Percentiles rank a stretch among this genome's conserved stretches.
phyloP scores from a whole-genome alignment of 805 yeast genomes.

The Ogataea trehaloabstinens region DNA sequence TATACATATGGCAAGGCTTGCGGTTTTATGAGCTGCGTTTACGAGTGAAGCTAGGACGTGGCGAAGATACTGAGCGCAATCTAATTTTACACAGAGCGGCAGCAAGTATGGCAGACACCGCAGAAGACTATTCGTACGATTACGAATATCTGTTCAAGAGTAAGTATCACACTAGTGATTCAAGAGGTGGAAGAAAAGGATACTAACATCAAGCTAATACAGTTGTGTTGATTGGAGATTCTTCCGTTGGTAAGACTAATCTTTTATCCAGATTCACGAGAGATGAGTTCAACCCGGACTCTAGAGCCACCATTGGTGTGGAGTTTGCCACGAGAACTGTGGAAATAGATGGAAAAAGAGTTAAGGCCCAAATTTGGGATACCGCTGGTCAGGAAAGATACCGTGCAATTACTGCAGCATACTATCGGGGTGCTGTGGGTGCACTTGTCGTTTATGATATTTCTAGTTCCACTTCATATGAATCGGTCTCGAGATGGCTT shows the following conservation, averaged over 20 bases:
- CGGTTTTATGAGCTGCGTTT: neutral
- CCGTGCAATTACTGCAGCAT: conserved; percentile 96
- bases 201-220: neutral
- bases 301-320: conserved; percentile 94
- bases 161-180: conserved; percentile 26
- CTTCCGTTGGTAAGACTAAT: conserved; percentile 96
- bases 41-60: too few species aligned
- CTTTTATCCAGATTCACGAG: conserved; percentile 90
- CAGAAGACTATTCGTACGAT: conserved; percentile 73
- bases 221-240: conserved; percentile 94
- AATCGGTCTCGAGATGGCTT: conserved; percentile 83
- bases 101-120: conserved; percentile 35
- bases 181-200: neutral
- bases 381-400: conserved; percentile 99
- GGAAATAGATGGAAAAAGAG: conserved; percentile 78
- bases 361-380: conserved; percentile 95
- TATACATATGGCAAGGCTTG: neutral
- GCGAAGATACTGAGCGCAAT: too few species aligned
- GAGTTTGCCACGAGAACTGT: conserved; percentile 97
- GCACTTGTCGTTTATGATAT: conserved; percentile 95
- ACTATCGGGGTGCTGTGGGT: conserved; percentile 97
- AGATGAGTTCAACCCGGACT: conserved; percentile 92
- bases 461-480: conserved; percentile 84
- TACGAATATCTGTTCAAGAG: conserved; percentile 90
- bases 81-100: neutral